These are phyloP conservation scores for Wakefieldia striispora DNA, from an alignment of 768 basidiomycete species.

Conservation along the genomic window DNA sequence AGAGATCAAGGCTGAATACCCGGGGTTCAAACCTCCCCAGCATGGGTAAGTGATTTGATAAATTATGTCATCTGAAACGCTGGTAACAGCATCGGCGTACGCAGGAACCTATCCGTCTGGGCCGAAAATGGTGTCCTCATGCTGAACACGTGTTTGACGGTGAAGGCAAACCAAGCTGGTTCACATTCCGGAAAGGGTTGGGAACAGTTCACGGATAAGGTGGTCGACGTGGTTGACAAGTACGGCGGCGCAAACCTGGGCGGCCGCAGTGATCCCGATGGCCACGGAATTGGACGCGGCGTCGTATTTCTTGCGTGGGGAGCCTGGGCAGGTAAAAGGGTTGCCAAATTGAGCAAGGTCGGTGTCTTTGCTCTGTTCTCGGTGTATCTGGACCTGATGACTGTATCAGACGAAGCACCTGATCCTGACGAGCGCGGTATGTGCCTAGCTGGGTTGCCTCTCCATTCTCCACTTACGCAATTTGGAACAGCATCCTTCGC, in stretches of 20 bases:
- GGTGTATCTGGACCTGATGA: constrained; percentile 20
- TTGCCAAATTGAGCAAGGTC: constrained; percentile 73
- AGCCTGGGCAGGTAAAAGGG: constrained; percentile 79
- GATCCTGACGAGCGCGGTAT: constrained; percentile 71
- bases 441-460: constrained; percentile 28
- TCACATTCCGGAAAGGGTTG: constrained; percentile 88
- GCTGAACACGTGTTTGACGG: constrained; percentile 91
- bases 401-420: constrained; percentile 68
- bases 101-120: constrained; percentile 77
- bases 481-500: constrained; percentile 74
- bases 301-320: constrained; percentile 93
- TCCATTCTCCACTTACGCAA: constrained; percentile 28
- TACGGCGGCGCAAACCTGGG: constrained; percentile 73
- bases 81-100: constrained; percentile 4
- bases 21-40: constrained; percentile 71
- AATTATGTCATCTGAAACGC: constrained; percentile 7
- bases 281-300: constrained; percentile 62
- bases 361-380: constrained; percentile 17
- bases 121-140: constrained; percentile 85
- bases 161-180: constrained; percentile 68
- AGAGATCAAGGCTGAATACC: constrained; percentile 81
- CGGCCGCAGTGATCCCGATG: constrained; percentile 32
- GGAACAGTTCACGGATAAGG: constrained; percentile 86
- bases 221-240: constrained; percentile 73
- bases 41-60: constrained; percentile 65